Evolutionary conservation across 202 grass and related monocot genomes (phyloP), one percentile per base, ranked within the genome.

Genomic region (Bolboschoenoplectus hybrid): DNA sequence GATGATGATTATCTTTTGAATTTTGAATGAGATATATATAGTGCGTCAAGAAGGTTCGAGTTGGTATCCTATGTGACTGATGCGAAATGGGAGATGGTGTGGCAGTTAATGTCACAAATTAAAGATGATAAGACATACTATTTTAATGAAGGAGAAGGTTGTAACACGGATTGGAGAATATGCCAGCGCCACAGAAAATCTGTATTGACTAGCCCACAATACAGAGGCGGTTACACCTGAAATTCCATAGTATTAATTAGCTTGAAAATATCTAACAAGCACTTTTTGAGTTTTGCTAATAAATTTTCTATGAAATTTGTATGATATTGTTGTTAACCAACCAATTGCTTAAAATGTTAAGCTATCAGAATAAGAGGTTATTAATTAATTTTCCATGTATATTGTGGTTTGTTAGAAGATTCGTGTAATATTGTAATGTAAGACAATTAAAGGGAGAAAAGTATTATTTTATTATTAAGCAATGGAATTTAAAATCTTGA

Each of bases 1-100:
- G 7, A 52, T 60, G 2, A 64, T 45, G 65, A 72, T 58, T 26
- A 85, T 60, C 88, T 88, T 85, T 83, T 91, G 89, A 87, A 71
- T 74, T 55, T 12, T 17, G 12, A 55, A 36, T 14, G 1, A 13
- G 36, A 56, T 53, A 72, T 38, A 78, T 78, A 78, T 78, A 78
- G 74, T 11, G 35, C 14, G 51, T 36, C 35, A 41, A 80, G 75
- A 34, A 58, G 55, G 35, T 43, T 38, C 2, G 0, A 2, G 2
- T n/a, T 41, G 0, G 14, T 52, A 80, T 80, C 53, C 2, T 80
- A 14, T 20, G 53, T 61, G 16, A 8, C 70, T 1, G 70, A 50
- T 74, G n/a, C 9, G n/a, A 45, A 13, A n/a, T 50, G n/a, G 0
- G 1, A 32, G 1, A 74, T 20, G 4, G 19, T 50, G 9, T 49